Percentiles rank a stretch among this genome's conserved stretches.
These are phyloP conservation scores for Periconia macrospinosa DNA, from an alignment of 2,329 filamentous ascomycete species.

Conservation along the genomic window DNA sequence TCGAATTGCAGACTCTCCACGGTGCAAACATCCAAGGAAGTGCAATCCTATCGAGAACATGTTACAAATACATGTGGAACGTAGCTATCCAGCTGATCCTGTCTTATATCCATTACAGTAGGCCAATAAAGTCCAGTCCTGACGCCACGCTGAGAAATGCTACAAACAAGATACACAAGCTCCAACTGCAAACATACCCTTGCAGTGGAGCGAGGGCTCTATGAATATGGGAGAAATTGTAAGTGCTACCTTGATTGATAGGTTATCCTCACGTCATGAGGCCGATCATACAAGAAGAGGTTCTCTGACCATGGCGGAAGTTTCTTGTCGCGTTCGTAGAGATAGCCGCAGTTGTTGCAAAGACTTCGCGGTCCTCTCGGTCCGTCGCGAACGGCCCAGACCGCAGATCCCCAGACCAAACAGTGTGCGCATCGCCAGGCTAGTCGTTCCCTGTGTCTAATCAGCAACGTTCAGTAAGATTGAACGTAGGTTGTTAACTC, in stretches of 20 bases:
- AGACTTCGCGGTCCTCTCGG: slow-evolving; percentile 81
- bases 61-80: neutral
- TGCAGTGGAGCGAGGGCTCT: neutral
- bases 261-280: slow-evolving; percentile 24
- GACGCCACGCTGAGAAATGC: slow-evolving; percentile 28
- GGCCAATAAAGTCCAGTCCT: slow-evolving; percentile 4
- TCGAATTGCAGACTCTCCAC: neutral
- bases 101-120: neutral
- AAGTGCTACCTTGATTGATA: slow-evolving; percentile 17
- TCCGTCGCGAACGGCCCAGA: slow-evolving; percentile 94
- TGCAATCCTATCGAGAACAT: neutral
- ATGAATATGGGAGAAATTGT: neutral
- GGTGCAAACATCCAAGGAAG: neutral
- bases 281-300: slow-evolving; percentile 59
- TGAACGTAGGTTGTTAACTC: slow-evolving; percentile 15
- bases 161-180: slow-evolving; percentile 7
- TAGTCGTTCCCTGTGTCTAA: slow-evolving; percentile 63
- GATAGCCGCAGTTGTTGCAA: slow-evolving; percentile 88
- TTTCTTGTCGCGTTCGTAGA: slow-evolving; percentile 84
- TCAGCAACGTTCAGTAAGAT: neutral
- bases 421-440: slow-evolving; percentile 91
- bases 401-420: slow-evolving; percentile 80
- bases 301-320: slow-evolving; percentile 77
- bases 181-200: neutral
- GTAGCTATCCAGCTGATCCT: neutral